Percentiles rank a stretch among this genome's conserved stretches.
Conservation (phyloP, 176 grass and related monocot genomes). For the Pontederia crassipes region DNA sequence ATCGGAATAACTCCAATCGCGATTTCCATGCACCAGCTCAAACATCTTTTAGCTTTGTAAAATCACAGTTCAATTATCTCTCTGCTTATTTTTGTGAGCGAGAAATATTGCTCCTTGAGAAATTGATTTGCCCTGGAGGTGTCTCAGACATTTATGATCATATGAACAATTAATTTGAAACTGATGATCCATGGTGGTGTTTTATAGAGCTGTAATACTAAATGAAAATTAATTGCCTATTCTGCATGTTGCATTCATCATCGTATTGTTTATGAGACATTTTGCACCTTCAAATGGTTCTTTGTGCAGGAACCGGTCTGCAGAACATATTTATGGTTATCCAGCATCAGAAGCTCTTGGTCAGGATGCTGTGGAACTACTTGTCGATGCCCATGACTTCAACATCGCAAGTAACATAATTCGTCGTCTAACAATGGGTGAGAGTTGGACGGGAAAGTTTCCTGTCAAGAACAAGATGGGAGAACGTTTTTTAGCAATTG, state of each 20-base stretch:
- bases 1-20: no score
- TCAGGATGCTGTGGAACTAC: conserved; percentile 54
- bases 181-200: not conserved
- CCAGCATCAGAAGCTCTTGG: conserved; percentile 71
- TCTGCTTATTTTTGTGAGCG: no score
- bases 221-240: not conserved
- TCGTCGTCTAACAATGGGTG: conserved; percentile 41
- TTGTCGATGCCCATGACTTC: conserved; percentile 45
- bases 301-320: conserved; percentile 64
- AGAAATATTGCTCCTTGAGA: no score
- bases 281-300: not conserved
- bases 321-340: conserved; percentile 81
- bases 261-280: not conserved
- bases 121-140: no score
- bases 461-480: conserved; percentile 67
- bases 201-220: not conserved
- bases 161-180: no score
- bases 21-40: no score
- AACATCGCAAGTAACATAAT: conserved; percentile 51
- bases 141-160: not conserved
- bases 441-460: conserved; percentile 89
- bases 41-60: no score
- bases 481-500: conserved; percentile 57
- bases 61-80: no score
- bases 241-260: not conserved